These are phyloP conservation scores for Malania oleifera DNA, from an alignment of 164 flowering plant species.

Conservation along the genomic window DNA sequence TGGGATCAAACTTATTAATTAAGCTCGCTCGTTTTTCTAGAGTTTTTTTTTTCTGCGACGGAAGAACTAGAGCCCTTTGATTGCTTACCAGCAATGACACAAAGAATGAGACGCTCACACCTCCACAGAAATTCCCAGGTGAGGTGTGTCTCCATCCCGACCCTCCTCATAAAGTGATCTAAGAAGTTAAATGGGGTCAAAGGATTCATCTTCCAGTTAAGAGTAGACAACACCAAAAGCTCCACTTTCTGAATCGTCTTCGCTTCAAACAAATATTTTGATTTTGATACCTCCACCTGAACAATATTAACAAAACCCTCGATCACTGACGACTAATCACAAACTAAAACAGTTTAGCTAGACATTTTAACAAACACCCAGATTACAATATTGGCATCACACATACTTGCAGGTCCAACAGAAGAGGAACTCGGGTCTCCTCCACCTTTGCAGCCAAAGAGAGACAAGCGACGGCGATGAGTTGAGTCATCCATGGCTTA, in stretches of 20 bases:
- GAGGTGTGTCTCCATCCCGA: constrained; percentile 29
- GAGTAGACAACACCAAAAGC: constrained; percentile 53
- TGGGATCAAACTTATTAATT: not conserved
- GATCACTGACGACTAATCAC: not conserved
- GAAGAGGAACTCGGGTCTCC: constrained; percentile 54
- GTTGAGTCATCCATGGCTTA: constrained; percentile 65
- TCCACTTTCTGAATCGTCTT: constrained; percentile 63
- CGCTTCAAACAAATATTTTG: constrained; percentile 49
- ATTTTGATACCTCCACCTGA: constrained; percentile 43
- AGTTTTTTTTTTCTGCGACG: not conserved
- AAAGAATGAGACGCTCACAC: constrained; percentile 48
- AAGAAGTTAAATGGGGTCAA: constrained; percentile 52
- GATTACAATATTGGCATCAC: constrained; percentile 6
- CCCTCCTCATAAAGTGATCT: constrained; percentile 45
- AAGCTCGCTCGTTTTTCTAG: not conserved
- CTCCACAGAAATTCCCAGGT: constrained; percentile 39
- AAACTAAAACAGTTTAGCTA: not conserved
- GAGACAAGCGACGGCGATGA: constrained; percentile 57
- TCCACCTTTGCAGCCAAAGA: constrained; percentile 68
- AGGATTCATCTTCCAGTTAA: constrained; percentile 56
- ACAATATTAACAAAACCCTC: constrained; percentile 11
- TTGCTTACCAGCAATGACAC: constrained; percentile 37
- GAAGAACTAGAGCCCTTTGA: not conserved
- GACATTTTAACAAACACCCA: constrained; percentile 27
- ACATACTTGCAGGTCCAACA: constrained; percentile 54